Evolutionary conservation across 306 rosid genomes (phyloP).

Genomic region (Cucurbita pepo): DNA sequence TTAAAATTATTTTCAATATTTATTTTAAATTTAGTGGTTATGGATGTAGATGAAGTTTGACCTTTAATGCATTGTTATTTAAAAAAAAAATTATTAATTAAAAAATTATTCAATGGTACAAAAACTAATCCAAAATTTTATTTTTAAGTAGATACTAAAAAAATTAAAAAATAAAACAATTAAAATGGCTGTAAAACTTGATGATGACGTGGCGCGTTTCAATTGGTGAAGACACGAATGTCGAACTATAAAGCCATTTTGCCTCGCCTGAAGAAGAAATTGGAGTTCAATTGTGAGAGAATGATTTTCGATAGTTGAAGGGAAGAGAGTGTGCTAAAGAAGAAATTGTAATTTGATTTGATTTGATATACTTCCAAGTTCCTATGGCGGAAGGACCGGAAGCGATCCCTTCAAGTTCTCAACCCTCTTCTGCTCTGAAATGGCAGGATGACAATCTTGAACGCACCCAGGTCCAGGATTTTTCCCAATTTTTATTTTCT

Average conservation of each 20-base stretch:
- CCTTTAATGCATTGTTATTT: too few relatives aligned
- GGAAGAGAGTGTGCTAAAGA: neutral
- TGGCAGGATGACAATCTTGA: neutral
- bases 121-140: too few relatives aligned
- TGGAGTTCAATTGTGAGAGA: neutral
- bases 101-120: too few relatives aligned
- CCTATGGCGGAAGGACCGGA: constrained; percentile 4
- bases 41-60: too few relatives aligned
- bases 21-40: too few relatives aligned
- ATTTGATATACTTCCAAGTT: neutral
- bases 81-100: too few relatives aligned
- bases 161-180: too few relatives aligned
- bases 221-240: neutral
- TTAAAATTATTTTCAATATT: too few relatives aligned
- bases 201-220: neutral
- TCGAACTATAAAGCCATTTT: neutral
- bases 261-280: too few relatives aligned
- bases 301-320: neutral
- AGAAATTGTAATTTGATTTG: neutral
- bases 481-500: neutral
- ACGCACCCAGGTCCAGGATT: neutral
- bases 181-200: neutral
- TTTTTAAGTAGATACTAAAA: too few relatives aligned
- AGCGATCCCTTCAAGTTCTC: constrained; percentile 1
- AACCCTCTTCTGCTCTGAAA: neutral